A percentile compares a stretch with the other conserved stretches of the same genome.
Conservation (phyloP, 2,329 filamentous ascomycete genomes). For the Gaeumannomyces tritici region DNA sequence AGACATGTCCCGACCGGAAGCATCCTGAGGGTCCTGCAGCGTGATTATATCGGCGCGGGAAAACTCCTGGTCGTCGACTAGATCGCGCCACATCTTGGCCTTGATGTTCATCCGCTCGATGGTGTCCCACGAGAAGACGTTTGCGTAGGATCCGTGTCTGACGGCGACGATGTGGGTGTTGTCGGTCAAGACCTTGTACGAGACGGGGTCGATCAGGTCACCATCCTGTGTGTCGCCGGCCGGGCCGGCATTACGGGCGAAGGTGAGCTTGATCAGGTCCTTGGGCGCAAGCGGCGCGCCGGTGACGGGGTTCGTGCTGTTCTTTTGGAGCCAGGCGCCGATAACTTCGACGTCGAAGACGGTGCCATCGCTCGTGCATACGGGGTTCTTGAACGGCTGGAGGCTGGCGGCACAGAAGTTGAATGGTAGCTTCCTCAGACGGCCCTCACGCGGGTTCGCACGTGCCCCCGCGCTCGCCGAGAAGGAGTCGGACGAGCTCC, state of each 20-base stretch:
- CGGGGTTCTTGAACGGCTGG: constrained; percentile 89
- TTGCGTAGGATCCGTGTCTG: constrained; percentile 69
- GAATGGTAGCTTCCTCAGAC: constrained; percentile 84
- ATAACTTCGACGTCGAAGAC: constrained; percentile 97
- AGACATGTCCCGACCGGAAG: constrained; percentile 71
- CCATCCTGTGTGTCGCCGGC: constrained; percentile 35
- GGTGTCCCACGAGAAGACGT: constrained; percentile 95
- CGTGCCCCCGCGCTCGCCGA: constrained; percentile 65
- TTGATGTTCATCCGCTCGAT: constrained; percentile 94
- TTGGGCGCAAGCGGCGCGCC: constrained; percentile 68
- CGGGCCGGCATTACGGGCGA: constrained; percentile 77
- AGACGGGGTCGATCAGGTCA: constrained; percentile 92
- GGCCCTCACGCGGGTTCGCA: constrained; percentile 42
- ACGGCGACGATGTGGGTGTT: constrained; percentile 95
- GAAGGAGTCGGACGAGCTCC: constrained; percentile 84
- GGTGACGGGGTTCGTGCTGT: constrained; percentile 78
- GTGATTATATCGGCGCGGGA: constrained; percentile 83
- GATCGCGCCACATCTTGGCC: constrained; percentile 87
- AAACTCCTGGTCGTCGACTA: constrained; percentile 82
- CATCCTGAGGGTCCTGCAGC: constrained; percentile 92
- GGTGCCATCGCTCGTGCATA: constrained; percentile 78
- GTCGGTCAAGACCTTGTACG: constrained; percentile 94
- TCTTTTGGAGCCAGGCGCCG: constrained; percentile 85
- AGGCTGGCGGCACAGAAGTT: constrained; percentile 96
- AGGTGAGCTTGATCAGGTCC: constrained; percentile 84